Evolutionary conservation across 306 rosid genomes (phyloP), one percentile per base, ranked within the genome.

Genomic region (Prunus mongolica): DNA sequence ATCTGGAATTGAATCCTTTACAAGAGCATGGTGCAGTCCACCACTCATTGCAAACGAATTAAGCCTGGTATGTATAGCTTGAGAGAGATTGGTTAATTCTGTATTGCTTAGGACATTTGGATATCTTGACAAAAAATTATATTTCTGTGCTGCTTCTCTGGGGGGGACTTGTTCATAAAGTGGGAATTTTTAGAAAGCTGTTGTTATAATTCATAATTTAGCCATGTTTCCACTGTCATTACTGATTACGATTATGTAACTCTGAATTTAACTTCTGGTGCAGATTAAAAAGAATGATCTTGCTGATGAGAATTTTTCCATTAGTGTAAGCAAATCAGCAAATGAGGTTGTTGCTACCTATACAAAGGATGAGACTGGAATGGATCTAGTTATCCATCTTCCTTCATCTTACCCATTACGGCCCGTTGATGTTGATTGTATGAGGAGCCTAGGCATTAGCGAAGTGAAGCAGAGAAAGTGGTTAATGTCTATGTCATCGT

Each of bases 311-410:
- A 92, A 89, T 79, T 95, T 95, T 84, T 85, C 97, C 34, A 93
- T 95, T 67, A 86, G 88, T 60, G 93, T 92, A 77, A 95, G 97
- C 82, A 95, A 92, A 87, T 79, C 98, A 71, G 98, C 96, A 46
- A 95, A 95, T 76, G 97, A 95, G 87, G 93, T 91, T 57, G 96
- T 92, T 85, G 97, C 97, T 75, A 95, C 98, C 54, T 95, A 95
- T 83, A 95, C 98, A 0, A 92, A 92, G 86, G 98, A 95, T 79
- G 98, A 92, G 77, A 95, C 97, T 3, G 96, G 96, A 84, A 92
- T 95, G 97, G 97, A 92, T 84, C 87, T 95, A 46, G 97, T 90
- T 74, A 90, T 95, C 69, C 96, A 86, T 72, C 93, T 92, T 82
- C 98, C 98, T 57, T 80, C 91, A 68, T 92, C 98, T 76, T 95